Evolutionary conservation across 495 filamentous ascomycete species (phyloP).

Genomic region (Podospora bellae-mahoneyi): DNA sequence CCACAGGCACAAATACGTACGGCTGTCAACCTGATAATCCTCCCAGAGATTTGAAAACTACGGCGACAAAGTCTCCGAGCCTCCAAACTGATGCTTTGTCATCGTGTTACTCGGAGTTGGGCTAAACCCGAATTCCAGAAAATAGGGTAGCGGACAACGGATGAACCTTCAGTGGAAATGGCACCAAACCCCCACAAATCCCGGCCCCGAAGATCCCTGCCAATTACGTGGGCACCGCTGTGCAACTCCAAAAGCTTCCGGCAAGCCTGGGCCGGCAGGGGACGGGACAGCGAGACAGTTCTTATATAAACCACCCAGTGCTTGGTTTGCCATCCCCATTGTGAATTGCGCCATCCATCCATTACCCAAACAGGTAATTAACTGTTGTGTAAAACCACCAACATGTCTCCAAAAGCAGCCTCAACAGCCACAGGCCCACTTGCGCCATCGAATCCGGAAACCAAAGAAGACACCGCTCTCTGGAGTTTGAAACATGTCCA

Average conservation of each 20-base stretch:
- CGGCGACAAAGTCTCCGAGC: neutral
- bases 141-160: neutral
- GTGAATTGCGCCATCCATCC: slow-evolving; percentile 10
- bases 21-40: neutral
- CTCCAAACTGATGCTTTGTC: neutral
- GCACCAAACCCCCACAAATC: neutral
- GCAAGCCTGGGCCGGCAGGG: neutral
- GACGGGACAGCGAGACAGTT: neutral
- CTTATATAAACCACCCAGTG: neutral
- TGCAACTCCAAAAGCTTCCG: neutral
- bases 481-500: slow-evolving; percentile 20
- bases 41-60: neutral
- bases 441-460: slow-evolving; percentile 3
- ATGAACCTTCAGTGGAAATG: neutral
- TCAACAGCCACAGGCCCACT: slow-evolving; percentile 1
- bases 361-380: neutral
- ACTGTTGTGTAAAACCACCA: neutral
- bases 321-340: neutral
- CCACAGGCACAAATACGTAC: too few species aligned
- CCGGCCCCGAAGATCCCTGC: neutral
- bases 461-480: slow-evolving; percentile 19
- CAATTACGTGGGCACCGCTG: neutral
- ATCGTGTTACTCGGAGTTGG: neutral
- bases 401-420: neutral
- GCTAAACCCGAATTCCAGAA: neutral